These are phyloP conservation scores for Euphorbia tirucalli DNA, from an alignment of 345 rosid species.

Conservation along the genomic window DNA sequence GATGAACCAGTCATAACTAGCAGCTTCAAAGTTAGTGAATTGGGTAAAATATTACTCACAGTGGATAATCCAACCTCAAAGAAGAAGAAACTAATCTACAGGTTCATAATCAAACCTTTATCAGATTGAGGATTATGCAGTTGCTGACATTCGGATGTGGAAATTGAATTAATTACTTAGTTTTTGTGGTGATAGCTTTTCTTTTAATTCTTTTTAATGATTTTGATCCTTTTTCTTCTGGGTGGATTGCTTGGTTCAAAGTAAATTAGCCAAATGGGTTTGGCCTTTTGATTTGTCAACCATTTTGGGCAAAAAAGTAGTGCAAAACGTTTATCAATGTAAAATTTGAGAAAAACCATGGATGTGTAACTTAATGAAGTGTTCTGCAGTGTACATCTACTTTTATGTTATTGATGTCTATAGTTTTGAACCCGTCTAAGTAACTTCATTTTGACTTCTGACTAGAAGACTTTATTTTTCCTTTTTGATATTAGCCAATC, in stretches of 20 bases:
- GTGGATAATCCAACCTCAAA: constrained; percentile 80
- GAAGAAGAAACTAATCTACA: constrained; percentile 89
- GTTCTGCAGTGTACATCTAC: constrained; percentile 20
- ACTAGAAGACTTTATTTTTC: no score
- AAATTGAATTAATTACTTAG: constrained; percentile 22
- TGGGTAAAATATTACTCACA: constrained; percentile 72
- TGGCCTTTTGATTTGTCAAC: constrained; percentile 12
- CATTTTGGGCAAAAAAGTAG: constrained; percentile 18
- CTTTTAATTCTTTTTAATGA: background rate
- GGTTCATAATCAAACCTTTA: constrained; percentile 72
- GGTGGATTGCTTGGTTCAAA: no score
- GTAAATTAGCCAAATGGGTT: no score
- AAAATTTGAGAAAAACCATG: constrained; percentile 2
- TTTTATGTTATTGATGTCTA: constrained; percentile 12
- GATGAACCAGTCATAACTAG: constrained; percentile 70
- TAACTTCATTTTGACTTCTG: no score
- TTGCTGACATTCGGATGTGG: constrained; percentile 3
- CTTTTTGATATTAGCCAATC: no score
- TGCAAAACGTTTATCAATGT: background rate
- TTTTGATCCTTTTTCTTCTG: no score
- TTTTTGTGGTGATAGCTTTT: constrained; percentile 13
- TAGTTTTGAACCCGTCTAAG: constrained; percentile 15
- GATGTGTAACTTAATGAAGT: constrained; percentile 10
- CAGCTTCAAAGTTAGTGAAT: constrained; percentile 65
- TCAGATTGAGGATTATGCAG: constrained; percentile 28